Percentiles rank a stretch among this genome's conserved stretches.
These are phyloP conservation scores for Punica granatum DNA, from an alignment of 345 rosid genomes.

Conservation along the genomic window DNA sequence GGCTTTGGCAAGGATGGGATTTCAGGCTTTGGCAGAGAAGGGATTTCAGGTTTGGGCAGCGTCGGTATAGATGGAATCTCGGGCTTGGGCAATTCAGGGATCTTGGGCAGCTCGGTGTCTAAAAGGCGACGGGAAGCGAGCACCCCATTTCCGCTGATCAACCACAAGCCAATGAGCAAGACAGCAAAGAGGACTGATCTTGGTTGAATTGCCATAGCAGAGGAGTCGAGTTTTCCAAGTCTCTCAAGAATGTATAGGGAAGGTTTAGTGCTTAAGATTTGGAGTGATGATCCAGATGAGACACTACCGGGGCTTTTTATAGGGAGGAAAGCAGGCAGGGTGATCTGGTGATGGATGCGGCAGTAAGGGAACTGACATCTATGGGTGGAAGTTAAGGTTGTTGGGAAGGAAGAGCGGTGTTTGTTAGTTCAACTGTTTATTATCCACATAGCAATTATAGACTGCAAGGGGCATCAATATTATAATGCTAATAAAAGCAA, in stretches of 20 bases:
- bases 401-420: background rate
- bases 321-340: background rate
- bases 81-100: conserved; percentile 11
- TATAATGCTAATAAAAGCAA: background rate
- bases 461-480: background rate
- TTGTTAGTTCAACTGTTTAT: conserved; percentile 1
- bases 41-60: background rate
- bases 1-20: conserved; percentile 9
- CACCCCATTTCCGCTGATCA: background rate
- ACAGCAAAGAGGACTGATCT: background rate
- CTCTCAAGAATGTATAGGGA: background rate
- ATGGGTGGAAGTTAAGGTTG: background rate
- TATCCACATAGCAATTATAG: too few species aligned
- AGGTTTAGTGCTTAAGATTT: background rate
- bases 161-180: conserved; percentile 3
- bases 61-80: conserved; percentile 2
- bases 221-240: background rate
- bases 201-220: conserved; percentile 9
- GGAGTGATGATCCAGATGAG: background rate
- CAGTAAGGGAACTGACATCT: background rate
- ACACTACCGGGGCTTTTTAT: background rate
- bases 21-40: background rate
- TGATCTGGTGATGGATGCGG: background rate
- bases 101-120: conserved; percentile 10
- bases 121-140: conserved; percentile 17